Base-by-base conservation (phyloP, 108 stramenopile species). In the Fragilariopsis cylindrus region DNA sequence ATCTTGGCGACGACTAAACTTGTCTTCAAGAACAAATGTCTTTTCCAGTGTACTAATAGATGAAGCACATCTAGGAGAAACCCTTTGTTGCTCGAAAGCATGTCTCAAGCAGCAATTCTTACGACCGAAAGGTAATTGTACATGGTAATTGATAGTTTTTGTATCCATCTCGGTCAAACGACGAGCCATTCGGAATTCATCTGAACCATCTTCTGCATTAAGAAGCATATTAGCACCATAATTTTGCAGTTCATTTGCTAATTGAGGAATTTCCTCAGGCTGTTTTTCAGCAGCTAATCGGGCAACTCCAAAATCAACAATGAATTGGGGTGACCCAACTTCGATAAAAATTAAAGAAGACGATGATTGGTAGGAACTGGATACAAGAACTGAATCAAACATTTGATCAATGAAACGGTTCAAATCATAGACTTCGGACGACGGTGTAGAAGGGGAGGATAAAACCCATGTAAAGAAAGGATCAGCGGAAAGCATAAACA, bases 111-210 rank as follows among this genome's bases (percentile, higher is more conserved):
- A 83, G 11, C 19, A 12, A 44, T 83, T 78, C 66, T 76, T 75
- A 3, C n/a, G 48, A n/a, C 70, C 70, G 57, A 70, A 70, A 11
- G 73, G 72, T 43, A 75, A 54, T 52, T 8, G 48, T n/a, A 72
- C 70, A 53, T 60, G 66, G 15, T 53, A 39, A 15, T 73, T 53
- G 47, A 83, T 52, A 11, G 48, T 65, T 11, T 68, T 54, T 46
- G 77, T 30, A 48, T 69, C 71, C 60, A 83, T 50, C 55, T 83
- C 82, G 15, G 77, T 76, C 78, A 83, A 69, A 57, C 82, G 82
- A 65, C 82, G 82, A 4, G 76, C 82, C 62, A 83, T 69, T 39
- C 69, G 69, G 48, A 43, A 48, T 41, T 60, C 48, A 6, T 77
- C 72, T 13, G 62, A 43, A 48, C 48, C 58, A 39, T 54, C 67